Conservation (phyloP, 192 early-diverging fungal species). For the Linnemannia exigua region DNA sequence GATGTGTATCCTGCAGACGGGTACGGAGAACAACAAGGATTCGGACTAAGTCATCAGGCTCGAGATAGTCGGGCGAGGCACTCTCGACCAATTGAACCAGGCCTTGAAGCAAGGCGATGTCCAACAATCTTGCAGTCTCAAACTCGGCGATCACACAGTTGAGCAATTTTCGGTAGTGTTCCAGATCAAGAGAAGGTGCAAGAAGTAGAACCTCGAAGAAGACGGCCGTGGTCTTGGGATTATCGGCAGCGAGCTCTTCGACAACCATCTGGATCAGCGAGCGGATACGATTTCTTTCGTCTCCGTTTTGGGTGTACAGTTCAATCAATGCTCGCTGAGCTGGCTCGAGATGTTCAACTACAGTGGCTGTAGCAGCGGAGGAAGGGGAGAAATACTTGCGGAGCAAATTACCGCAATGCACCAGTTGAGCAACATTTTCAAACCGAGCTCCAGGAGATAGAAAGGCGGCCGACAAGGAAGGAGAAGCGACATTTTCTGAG, state of each 20-base stretch:
- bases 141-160: not conserved
- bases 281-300: too few species aligned
- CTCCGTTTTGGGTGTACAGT: too few species aligned
- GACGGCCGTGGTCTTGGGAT: not conserved
- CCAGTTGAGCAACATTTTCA: too few species aligned
- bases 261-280: not conserved
- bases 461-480: too few species aligned
- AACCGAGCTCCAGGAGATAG: too few species aligned
- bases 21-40: not conserved
- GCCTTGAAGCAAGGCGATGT: not conserved
- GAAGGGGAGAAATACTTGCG: too few species aligned
- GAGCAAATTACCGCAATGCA: too few species aligned
- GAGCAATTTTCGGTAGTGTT: not conserved
- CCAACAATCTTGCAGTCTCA: not conserved
- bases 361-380: too few species aligned
- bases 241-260: not conserved
- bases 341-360: too few species aligned
- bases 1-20: not conserved
- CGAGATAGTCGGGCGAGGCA: not conserved
- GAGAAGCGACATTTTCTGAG: too few species aligned
- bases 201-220: not conserved
- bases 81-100: not conserved
- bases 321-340: too few species aligned
- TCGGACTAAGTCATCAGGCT: not conserved
- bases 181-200: not conserved